phyloP scores from a whole-genome alignment of 495 filamentous ascomycete genomes.

The Annulohypoxylon moriforme region DNA sequence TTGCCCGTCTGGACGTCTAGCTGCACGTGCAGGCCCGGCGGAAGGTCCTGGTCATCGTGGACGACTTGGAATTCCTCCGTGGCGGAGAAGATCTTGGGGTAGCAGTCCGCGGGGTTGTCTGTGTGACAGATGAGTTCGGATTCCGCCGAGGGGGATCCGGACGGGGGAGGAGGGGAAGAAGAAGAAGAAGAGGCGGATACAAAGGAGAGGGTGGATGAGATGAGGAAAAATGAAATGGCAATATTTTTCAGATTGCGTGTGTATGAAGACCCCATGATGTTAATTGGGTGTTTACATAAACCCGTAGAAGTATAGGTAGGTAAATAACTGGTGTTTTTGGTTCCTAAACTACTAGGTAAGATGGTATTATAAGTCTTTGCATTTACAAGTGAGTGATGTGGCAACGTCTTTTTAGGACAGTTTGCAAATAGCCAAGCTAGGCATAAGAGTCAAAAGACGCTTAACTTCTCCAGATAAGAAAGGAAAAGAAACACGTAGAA shows the following conservation, averaged over 20 bases:
- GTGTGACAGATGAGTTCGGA: conserved; percentile 73
- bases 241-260: conserved; percentile 20
- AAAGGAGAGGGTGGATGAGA: conserved; percentile 24
- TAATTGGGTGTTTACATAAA: background rate
- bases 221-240: conserved; percentile 11
- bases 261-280: conserved; percentile 31
- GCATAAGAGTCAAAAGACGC: conserved; percentile 31
- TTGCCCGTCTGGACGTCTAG: conserved; percentile 70
- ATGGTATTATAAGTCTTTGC: background rate
- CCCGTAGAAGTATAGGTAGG: background rate
- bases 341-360: background rate
- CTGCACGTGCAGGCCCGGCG: conserved; percentile 70
- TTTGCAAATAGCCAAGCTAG: conserved; percentile 47
- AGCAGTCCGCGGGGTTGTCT: conserved; percentile 67
- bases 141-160: conserved; percentile 49
- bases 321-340: background rate
- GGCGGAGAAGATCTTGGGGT: conserved; percentile 70
- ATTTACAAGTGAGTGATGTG: conserved; percentile 39
- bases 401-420: conserved; percentile 48
- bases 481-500: conserved; percentile 10
- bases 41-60: conserved; percentile 71
- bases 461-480: conserved; percentile 5
- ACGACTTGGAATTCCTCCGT: conserved; percentile 71
- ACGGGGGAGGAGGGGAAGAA: conserved; percentile 14
- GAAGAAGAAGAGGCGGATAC: conserved; percentile 26